phyloP scores from a whole-genome alignment of 495 filamentous ascomycete genomes.

The Staphylotrichum longicolle region DNA sequence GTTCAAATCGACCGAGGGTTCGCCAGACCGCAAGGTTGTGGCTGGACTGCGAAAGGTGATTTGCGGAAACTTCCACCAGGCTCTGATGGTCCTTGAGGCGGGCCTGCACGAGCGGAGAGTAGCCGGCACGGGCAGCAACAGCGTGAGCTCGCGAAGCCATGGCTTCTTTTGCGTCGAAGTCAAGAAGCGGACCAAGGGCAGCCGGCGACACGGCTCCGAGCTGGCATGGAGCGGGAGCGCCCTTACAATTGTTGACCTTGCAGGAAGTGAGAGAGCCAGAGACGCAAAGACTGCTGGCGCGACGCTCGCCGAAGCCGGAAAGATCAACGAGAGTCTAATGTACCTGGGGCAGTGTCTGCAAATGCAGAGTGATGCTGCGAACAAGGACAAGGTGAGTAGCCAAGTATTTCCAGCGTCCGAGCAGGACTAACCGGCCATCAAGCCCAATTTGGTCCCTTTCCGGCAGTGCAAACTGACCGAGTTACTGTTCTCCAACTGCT shows the following conservation, averaged over 20 bases:
- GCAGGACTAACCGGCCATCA: neutral
- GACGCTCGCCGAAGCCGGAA: conserved; percentile 90
- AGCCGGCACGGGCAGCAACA: conserved; percentile 86
- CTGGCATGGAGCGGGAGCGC: conserved; percentile 74
- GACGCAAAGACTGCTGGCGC: conserved; percentile 91
- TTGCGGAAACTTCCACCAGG: conserved; percentile 80
- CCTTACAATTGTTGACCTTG: conserved; percentile 88
- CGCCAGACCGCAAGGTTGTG: conserved; percentile 84
- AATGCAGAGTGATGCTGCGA: conserved; percentile 80
- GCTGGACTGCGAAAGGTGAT: conserved; percentile 88
- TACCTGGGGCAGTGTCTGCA: conserved; percentile 96
- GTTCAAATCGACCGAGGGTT: conserved; percentile 84
- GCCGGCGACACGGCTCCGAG: conserved; percentile 37
- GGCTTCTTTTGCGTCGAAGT: conserved; percentile 97
- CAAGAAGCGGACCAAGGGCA: conserved; percentile 68
- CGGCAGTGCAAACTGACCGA: conserved; percentile 97
- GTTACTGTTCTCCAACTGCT: conserved; percentile 92
- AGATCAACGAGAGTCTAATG: conserved; percentile 98
- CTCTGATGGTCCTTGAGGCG: conserved; percentile 85
- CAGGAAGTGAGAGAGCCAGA: conserved; percentile 88
- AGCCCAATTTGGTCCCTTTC: conserved; percentile 82
- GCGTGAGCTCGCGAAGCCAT: conserved; percentile 83
- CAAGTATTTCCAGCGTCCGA: neutral
- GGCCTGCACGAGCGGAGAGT: conserved; percentile 84
- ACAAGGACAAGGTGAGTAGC: conserved; percentile 65